Conservation (phyloP, 495 filamentous ascomycete species). For the Saxophila tyrrhenica region DNA sequence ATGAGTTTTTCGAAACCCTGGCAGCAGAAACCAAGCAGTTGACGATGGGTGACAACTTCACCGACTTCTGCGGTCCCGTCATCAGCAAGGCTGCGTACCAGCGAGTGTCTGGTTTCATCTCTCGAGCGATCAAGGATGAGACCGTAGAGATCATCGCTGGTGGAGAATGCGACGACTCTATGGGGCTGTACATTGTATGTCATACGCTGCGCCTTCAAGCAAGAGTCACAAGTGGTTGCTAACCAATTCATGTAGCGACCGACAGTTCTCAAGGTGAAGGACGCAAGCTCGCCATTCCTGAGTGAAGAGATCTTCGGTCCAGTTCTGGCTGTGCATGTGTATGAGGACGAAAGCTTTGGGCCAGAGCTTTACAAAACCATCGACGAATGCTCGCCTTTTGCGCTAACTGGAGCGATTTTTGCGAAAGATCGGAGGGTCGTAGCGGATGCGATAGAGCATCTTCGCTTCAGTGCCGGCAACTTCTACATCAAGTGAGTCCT, state of each 20-base stretch:
- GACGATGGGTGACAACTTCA: slow-evolving; percentile 55
- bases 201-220: too few relatives aligned
- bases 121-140: slow-evolving; percentile 53
- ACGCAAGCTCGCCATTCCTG: slow-evolving; percentile 53
- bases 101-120: slow-evolving; percentile 56
- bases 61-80: slow-evolving; percentile 66
- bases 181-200: slow-evolving; percentile 60
- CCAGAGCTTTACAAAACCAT: slow-evolving; percentile 50
- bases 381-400: slow-evolving; percentile 56
- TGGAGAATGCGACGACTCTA: slow-evolving; percentile 55
- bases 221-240: too few relatives aligned
- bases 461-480: slow-evolving; percentile 72
- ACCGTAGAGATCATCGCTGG: slow-evolving; percentile 54
- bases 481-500: slow-evolving; percentile 94
- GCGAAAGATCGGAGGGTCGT: slow-evolving; percentile 58
- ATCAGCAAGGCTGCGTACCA: slow-evolving; percentile 63
- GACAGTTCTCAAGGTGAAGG: slow-evolving; percentile 54
- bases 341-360: slow-evolving; percentile 52
- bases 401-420: slow-evolving; percentile 69
- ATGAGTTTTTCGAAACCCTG: slow-evolving; percentile 36
- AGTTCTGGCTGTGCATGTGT: slow-evolving; percentile 57
- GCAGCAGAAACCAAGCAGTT: slow-evolving; percentile 27
- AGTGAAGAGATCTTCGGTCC: slow-evolving; percentile 70
- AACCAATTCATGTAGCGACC: too few relatives aligned
- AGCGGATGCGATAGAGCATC: slow-evolving; percentile 55